Conservation (phyloP, 1,284 basidiomycete species). For the Coniophora puteana region DNA sequence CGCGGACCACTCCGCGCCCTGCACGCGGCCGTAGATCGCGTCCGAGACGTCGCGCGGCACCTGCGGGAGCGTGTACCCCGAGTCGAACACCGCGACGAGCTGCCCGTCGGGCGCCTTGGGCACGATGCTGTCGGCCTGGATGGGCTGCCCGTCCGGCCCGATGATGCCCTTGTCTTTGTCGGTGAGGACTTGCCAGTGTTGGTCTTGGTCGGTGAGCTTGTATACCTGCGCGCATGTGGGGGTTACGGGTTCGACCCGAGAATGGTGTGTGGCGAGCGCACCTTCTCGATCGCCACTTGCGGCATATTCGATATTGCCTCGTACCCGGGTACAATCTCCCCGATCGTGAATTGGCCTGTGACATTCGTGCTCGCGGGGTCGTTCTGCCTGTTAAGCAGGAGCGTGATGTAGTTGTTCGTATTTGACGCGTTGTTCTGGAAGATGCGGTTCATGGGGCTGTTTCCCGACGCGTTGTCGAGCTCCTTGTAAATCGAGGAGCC, state of each 20-base stretch:
- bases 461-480: conserved; percentile 44
- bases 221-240: too few species aligned
- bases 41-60: conserved; percentile 73
- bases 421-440: conserved; percentile 53
- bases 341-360: conserved; percentile 45
- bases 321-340: conserved; percentile 49
- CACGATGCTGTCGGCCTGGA: conserved; percentile 61
- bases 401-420: conserved; percentile 60
- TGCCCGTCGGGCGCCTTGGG: conserved; percentile 58
- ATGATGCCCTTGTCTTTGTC: conserved; percentile 59
- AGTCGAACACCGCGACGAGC: conserved; percentile 72
- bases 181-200: conserved; percentile 75
- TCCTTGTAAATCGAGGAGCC: conserved; percentile 63
- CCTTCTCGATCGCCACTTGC: conserved; percentile 63
- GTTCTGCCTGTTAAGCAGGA: conserved; percentile 60
- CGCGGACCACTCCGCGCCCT: conserved; percentile 65
- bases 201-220: conserved; percentile 42
- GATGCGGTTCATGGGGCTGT: conserved; percentile 56
- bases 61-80: conserved; percentile 67
- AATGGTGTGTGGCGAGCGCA: conserved; percentile 50
- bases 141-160: conserved; percentile 66
- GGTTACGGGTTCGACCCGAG: too few species aligned
- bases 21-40: conserved; percentile 76
- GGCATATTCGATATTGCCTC: conserved; percentile 60
- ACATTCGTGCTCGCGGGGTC: conserved; percentile 54